Evolutionary conservation across 441 rosid species (phyloP).

Genomic region (Biscutella laevigata): DNA sequence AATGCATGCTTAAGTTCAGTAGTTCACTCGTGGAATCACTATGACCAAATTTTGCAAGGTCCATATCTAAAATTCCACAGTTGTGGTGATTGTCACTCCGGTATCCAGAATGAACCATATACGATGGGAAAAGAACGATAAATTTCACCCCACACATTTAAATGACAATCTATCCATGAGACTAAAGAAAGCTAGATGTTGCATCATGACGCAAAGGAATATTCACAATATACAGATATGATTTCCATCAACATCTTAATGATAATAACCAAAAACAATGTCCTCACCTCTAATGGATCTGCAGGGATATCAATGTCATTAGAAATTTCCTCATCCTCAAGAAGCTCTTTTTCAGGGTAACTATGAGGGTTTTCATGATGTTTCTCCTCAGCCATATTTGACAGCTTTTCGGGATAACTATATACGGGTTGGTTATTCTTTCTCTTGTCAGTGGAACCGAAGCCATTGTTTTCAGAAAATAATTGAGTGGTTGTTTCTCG

Average conservation of each 20-base stretch:
- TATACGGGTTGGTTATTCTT: conserved; percentile 29
- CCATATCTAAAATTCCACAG: not conserved
- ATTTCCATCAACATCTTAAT: not conserved
- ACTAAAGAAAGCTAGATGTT: not conserved
- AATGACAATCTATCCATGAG: not conserved
- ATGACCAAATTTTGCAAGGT: not conserved
- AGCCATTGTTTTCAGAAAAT: conserved; percentile 66
- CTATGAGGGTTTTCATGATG: conserved; percentile 29
- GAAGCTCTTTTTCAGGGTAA: conserved; percentile 16
- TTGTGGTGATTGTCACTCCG: not conserved
- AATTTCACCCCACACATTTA: not conserved
- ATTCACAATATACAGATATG: not conserved
- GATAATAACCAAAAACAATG: not conserved
- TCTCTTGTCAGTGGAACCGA: conserved; percentile 54
- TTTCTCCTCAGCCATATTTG: conserved; percentile 36
- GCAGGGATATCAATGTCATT: conserved; percentile 37
- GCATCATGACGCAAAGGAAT: not conserved
- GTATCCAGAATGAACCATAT: not conserved
- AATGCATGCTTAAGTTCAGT: too few species aligned
- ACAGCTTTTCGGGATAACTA: conserved; percentile 36
- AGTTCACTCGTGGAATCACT: too few species aligned
- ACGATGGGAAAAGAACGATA: too few species aligned
- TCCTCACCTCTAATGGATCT: conserved; percentile 79
- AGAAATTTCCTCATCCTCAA: conserved; percentile 10
- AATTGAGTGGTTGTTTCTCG: conserved; percentile 88